phyloP scores from a whole-genome alignment of 805 yeast species.

The Zygosaccharomyces bailii region DNA sequence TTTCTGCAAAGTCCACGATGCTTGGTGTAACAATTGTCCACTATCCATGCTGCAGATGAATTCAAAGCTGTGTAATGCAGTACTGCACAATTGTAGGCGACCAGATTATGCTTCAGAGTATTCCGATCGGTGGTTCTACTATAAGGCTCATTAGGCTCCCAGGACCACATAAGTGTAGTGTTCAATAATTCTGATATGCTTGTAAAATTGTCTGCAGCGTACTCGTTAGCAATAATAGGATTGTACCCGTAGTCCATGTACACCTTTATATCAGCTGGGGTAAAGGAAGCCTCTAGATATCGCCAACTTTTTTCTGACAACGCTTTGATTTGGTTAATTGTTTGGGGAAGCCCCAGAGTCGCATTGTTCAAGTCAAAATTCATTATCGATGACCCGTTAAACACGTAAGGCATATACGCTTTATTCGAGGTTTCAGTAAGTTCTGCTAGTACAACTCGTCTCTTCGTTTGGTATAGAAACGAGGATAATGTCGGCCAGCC shows the following conservation, averaged over 20 bases:
- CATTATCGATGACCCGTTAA: conserved; percentile 21
- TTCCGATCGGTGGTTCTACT: conserved; percentile 18
- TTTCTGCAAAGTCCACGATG: conserved; percentile 56
- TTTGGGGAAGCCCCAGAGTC: conserved; percentile 23
- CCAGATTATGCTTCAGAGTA: conserved; percentile 11
- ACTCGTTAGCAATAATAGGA: conserved; percentile 53
- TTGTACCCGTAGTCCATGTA: conserved; percentile 58
- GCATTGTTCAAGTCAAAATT: conserved; percentile 23
- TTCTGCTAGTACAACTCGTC: conserved; percentile 40
- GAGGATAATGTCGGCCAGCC: conserved; percentile 38
- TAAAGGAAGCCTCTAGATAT: conserved; percentile 44
- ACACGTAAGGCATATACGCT: conserved; percentile 35
- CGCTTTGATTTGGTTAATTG: conserved; percentile 11
- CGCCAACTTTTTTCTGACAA: conserved; percentile 36
- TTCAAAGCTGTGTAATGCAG: conserved; percentile 25
- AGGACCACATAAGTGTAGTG: conserved; percentile 59
- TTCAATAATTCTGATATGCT: conserved; percentile 36
- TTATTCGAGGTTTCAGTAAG: conserved; percentile 25
- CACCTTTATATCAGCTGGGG: conserved; percentile 36
- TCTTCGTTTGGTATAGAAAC: conserved; percentile 36
- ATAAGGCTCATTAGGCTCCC: conserved; percentile 60
- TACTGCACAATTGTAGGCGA: conserved; percentile 47
- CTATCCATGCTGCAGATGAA: conserved; percentile 51
- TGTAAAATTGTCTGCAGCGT: conserved; percentile 19
- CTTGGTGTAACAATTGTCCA: conserved; percentile 60